These are phyloP conservation scores for Symbiodinium natans DNA, from an alignment of 73 alveolate genomes.

Conservation along the genomic window DNA sequence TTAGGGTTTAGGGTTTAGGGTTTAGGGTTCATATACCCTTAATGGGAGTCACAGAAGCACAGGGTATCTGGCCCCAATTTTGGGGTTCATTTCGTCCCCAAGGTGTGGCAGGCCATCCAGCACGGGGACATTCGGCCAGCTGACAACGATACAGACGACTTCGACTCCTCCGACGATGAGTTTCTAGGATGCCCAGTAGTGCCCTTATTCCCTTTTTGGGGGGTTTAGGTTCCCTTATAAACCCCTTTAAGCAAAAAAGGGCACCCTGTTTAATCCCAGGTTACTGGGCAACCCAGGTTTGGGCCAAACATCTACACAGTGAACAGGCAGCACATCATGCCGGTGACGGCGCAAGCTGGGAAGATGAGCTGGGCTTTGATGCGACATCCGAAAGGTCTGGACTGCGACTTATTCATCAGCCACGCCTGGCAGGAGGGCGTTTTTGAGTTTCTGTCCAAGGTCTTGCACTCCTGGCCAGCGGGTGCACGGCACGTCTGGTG, in stretches of 20 bases:
- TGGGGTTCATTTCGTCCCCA: too few species aligned
- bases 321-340: slow-evolving; percentile 29
- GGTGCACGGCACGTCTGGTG: slow-evolving; percentile 33
- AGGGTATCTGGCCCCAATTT: too few species aligned
- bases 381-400: slow-evolving; percentile 28
- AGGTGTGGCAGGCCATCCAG: not conserved
- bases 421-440: slow-evolving; percentile 80
- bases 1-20: too few species aligned
- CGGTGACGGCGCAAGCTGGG: slow-evolving; percentile 18
- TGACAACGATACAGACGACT: not conserved
- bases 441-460: slow-evolving; percentile 33
- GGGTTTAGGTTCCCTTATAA: too few species aligned
- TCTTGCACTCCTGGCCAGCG: slow-evolving; percentile 29
- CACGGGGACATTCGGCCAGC: not conserved
- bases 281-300: too few species aligned
- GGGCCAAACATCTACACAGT: slow-evolving; percentile 54
- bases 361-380: slow-evolving; percentile 66
- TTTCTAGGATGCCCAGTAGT: too few species aligned
- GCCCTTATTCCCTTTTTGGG: too few species aligned
- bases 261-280: too few species aligned
- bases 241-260: too few species aligned
- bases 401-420: slow-evolving; percentile 14
- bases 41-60: too few species aligned
- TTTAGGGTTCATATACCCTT: too few species aligned
- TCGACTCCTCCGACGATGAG: not conserved